Evolutionary conservation across 2,329 filamentous ascomycete species (phyloP).

Genomic region (Fusarium liriodendri): DNA sequence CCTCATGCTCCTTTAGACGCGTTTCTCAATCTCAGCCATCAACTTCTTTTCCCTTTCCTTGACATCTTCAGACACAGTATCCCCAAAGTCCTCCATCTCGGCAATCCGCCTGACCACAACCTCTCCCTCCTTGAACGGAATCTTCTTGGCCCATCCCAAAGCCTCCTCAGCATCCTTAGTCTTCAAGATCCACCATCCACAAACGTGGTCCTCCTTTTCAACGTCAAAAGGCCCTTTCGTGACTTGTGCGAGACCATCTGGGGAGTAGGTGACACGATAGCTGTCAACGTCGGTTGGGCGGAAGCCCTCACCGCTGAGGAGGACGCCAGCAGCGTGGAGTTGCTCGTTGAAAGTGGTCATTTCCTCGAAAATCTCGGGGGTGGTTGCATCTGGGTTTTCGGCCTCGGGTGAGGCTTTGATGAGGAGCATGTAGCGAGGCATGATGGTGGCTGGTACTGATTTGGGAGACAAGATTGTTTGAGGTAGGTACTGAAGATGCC

Average conservation of each 20-base stretch:
- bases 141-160: slow-evolving; percentile 45
- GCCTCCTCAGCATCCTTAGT: slow-evolving; percentile 45
- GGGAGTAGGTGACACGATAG: slow-evolving; percentile 43
- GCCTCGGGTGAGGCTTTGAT: slow-evolving; percentile 43
- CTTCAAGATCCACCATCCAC: slow-evolving; percentile 48
- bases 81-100: slow-evolving; percentile 35
- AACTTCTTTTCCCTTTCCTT: slow-evolving; percentile 24
- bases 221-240: slow-evolving; percentile 47
- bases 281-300: slow-evolving; percentile 39
- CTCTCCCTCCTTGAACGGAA: slow-evolving; percentile 40
- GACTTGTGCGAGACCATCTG: slow-evolving; percentile 28
- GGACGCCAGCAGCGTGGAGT: slow-evolving; percentile 41
- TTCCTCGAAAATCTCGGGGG: slow-evolving; percentile 36
- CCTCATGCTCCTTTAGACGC: not conserved
- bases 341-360: slow-evolving; percentile 46
- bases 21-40: not conserved
- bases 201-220: slow-evolving; percentile 39
- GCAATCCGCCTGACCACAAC: slow-evolving; percentile 42
- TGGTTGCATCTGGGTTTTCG: slow-evolving; percentile 27
- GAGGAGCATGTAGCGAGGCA: slow-evolving; percentile 47
- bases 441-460: not conserved
- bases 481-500: not conserved
- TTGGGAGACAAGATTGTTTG: not conserved
- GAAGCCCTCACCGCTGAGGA: slow-evolving; percentile 45
- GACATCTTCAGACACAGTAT: slow-evolving; percentile 28